These are phyloP conservation scores for Dichotomopilus funicola DNA, from an alignment of 2,329 filamentous ascomycete species.

Conservation along the genomic window DNA sequence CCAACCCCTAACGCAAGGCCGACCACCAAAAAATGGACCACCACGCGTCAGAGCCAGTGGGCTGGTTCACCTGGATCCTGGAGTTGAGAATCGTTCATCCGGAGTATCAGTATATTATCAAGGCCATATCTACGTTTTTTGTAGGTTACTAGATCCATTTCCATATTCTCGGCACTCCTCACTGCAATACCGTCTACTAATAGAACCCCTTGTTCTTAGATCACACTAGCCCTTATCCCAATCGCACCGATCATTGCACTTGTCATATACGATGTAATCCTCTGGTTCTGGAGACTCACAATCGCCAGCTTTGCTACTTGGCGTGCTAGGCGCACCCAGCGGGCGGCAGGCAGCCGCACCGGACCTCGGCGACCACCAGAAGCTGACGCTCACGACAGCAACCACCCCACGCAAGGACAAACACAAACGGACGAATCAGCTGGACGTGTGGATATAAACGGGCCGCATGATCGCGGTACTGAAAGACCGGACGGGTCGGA, in stretches of 20 bases:
- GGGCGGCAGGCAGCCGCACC: neutral
- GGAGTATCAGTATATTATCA: conserved; percentile 20
- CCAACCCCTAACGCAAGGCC: no score
- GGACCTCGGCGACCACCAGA: neutral
- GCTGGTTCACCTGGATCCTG: conserved; percentile 19
- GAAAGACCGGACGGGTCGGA: no score
- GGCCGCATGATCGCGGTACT: no score
- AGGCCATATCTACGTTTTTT: conserved; percentile 25
- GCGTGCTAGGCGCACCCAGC: neutral
- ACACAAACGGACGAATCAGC: no score
- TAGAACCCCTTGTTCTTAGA: conserved; percentile 25
- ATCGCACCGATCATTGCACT: conserved; percentile 42
- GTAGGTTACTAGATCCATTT: conserved; percentile 15
- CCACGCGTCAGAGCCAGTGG: conserved; percentile 8
- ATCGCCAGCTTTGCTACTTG: conserved; percentile 15
- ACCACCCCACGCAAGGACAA: no score
- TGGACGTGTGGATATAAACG: no score
- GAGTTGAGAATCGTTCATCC: conserved; percentile 18
- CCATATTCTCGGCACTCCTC: neutral
- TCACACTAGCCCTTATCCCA: conserved; percentile 40
- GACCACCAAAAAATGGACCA: conserved; percentile 6
- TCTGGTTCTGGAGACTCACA: conserved; percentile 47
- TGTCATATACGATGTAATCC: conserved; percentile 43
- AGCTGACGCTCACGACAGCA: no score
- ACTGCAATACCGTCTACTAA: conserved; percentile 3